Evolutionary conservation across 2,329 filamentous ascomycete genomes (phyloP).

Genomic region (Chaetoscypha palmicola): DNA sequence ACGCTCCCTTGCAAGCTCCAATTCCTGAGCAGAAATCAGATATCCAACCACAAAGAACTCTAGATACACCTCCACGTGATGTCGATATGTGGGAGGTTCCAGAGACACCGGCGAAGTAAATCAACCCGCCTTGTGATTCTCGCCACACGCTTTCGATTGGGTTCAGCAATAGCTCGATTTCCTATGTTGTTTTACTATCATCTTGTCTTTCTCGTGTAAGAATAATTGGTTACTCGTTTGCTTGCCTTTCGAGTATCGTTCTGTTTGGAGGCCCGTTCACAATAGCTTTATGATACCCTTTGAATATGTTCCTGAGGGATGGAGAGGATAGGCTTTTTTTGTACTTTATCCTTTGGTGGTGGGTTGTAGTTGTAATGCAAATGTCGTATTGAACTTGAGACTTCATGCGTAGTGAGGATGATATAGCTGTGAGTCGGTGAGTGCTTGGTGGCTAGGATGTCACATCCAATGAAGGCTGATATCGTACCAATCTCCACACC

Average conservation of each 20-base stretch:
- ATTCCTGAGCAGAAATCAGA: neutral
- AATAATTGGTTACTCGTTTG: neutral
- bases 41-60: constrained; percentile 1
- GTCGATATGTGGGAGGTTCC: constrained; percentile 32
- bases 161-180: neutral
- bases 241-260: neutral
- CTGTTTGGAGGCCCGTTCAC: neutral
- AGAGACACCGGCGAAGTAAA: constrained; percentile 28
- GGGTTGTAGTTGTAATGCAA: no score
- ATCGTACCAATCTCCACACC: no score
- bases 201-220: constrained; percentile 1
- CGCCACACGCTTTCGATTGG: neutral
- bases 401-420: no score
- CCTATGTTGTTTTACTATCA: neutral
- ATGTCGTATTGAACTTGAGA: no score
- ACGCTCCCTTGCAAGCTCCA: neutral
- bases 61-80: constrained; percentile 12
- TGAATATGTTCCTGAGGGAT: no score
- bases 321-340: no score
- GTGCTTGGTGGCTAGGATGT: no score
- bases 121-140: neutral
- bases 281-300: constrained; percentile 10
- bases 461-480: no score
- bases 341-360: no score
- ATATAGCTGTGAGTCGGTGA: no score